phyloP scores from a whole-genome alignment of 2,329 filamentous ascomycete species.

The Aureobasidium sp. region DNA sequence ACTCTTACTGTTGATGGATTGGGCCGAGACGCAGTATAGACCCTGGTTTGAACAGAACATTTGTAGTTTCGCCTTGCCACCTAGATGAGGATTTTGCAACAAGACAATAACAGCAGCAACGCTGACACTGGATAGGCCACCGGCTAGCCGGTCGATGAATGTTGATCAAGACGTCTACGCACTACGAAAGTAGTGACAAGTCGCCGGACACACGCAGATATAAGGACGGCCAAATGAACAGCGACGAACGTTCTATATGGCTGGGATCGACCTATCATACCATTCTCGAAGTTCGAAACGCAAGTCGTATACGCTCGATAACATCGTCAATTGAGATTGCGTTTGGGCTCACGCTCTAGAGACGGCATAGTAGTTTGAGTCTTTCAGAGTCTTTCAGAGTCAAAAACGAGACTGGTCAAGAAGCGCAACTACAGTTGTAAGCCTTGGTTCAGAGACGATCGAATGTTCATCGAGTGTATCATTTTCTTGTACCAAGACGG shows the following conservation, averaged over 20 bases:
- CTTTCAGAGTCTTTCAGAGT: too few relatives aligned
- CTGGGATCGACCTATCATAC: constrained; percentile 4
- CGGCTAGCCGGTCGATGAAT: neutral
- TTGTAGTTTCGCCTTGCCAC: neutral
- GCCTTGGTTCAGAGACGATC: too few relatives aligned
- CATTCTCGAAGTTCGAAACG: constrained; percentile 1
- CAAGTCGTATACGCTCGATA: neutral
- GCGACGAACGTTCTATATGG: neutral
- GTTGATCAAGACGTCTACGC: constrained; percentile 5
- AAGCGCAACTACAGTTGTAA: too few relatives aligned
- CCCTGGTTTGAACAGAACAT: constrained; percentile 11
- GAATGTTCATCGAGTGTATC: too few relatives aligned
- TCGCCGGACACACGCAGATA: neutral
- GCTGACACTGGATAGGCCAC: neutral
- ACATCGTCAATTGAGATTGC: too few relatives aligned
- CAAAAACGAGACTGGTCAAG: too few relatives aligned
- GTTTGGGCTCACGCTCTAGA: too few relatives aligned
- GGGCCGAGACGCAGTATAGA: constrained; percentile 10
- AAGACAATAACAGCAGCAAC: neutral
- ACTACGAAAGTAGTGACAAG: constrained; percentile 1
- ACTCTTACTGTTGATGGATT: constrained; percentile 12
- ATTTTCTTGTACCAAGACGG: too few relatives aligned
- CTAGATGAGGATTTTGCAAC: neutral
- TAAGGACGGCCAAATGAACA: neutral
- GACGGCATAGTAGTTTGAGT: too few relatives aligned